Percentiles rank a stretch among this genome's conserved stretches.
Conservation (phyloP, 345 rosid genomes). For the Eucalyptus marginata region DNA sequence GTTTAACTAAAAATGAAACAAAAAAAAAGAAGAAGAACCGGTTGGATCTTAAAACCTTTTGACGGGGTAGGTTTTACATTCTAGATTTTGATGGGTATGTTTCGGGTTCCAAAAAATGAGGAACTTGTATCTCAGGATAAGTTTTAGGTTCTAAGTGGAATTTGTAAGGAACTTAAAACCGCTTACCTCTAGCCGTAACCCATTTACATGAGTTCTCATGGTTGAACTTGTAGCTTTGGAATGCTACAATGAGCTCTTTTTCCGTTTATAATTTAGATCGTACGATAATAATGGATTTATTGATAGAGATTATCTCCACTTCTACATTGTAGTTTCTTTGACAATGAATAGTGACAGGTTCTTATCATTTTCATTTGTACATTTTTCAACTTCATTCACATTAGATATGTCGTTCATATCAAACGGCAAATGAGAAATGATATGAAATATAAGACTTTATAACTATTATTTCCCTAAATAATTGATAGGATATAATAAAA, state of each 20-base stretch:
- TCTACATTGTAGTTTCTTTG: background rate
- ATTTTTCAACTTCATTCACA: too few species aligned
- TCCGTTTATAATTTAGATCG: rapidly evolving
- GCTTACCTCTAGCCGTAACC: rapidly evolving
- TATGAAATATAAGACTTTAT: too few species aligned
- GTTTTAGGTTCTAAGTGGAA: rapidly evolving
- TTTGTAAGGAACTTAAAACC: rapidly evolving
- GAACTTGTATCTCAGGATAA: rapidly evolving
- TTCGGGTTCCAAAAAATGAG: too few species aligned
- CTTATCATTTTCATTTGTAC: background rate
- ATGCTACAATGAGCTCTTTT: background rate
- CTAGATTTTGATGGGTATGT: rapidly evolving
- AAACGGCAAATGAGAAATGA: background rate
- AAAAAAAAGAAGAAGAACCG: rapidly evolving
- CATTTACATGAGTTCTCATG: background rate
- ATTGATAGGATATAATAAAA: too few species aligned
- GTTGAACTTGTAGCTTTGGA: background rate
- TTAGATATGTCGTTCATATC: too few species aligned
- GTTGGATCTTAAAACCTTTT: too few species aligned
- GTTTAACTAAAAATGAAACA: too few species aligned
- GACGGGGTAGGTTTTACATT: rapidly evolving
- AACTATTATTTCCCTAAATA: too few species aligned
- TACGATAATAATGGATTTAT: background rate
- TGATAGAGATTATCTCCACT: background rate
- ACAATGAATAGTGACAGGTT: background rate